Evolutionary conservation across 2,329 filamentous ascomycete species (phyloP).

Genomic region (Aspergillus ochraceoroseus): DNA sequence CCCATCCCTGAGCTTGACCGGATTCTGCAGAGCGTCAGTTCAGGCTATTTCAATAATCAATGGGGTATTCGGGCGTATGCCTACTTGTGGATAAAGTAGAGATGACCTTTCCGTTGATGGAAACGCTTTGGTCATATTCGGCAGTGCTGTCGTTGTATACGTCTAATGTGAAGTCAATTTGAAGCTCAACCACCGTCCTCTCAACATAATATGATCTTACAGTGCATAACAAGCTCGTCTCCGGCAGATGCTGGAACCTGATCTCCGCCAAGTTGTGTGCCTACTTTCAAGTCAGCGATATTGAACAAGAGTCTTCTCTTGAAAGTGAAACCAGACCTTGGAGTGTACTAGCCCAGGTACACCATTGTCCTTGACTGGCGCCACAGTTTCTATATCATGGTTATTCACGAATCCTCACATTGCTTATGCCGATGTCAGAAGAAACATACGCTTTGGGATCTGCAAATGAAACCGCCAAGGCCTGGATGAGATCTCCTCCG

Average conservation of each 20-base stretch:
- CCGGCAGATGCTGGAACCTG: constrained; percentile 27
- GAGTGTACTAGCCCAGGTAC: constrained; percentile 32
- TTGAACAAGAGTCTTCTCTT: too few relatives aligned
- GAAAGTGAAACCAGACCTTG: constrained; percentile 15
- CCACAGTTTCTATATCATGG: constrained; percentile 27
- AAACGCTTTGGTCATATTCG: constrained; percentile 30
- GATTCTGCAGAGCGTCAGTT: constrained; percentile 18
- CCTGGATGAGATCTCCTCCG: constrained; percentile 32
- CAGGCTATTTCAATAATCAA: not conserved
- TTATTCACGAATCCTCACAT: not conserved
- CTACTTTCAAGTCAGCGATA: not conserved
- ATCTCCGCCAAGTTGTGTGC: constrained; percentile 25
- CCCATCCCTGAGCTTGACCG: constrained; percentile 32
- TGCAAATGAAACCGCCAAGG: constrained; percentile 29
- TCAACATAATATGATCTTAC: too few relatives aligned
- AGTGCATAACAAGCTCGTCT: constrained; percentile 28
- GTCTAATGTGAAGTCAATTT: too few relatives aligned
- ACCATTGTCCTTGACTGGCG: constrained; percentile 30
- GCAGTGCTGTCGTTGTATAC: constrained; percentile 30
- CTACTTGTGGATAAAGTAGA: constrained; percentile 29
- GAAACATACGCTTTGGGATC: constrained; percentile 26
- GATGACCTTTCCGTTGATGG: constrained; percentile 28
- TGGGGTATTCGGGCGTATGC: constrained; percentile 1
- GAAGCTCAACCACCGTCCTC: too few relatives aligned
- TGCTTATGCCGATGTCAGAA: too few relatives aligned